Evolutionary conservation across 140 eudicot species (phyloP), one percentile per base, ranked within the genome.

Genomic region (Bidens hawaiensis): DNA sequence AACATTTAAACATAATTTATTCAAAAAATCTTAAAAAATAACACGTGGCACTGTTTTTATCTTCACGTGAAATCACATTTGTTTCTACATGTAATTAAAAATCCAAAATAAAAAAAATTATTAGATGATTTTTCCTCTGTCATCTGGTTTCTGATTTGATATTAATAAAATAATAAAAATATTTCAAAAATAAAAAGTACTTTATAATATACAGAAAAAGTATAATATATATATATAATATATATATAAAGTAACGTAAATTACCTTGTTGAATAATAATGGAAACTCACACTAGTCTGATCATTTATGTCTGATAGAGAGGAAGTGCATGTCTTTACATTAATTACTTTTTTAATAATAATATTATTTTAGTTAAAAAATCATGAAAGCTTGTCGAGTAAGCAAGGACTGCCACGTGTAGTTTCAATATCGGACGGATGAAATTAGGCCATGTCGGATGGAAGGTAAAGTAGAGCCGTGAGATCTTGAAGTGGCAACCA

Each of bases 381-480:
- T 55, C 12, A 64, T 64, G 81, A 68, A 83, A 80, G 73, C 85
- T 83, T 78, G 78, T 69, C 76, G 76, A 62, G 64, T 56, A 83
- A 81, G 80, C 53, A 65, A 71, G 68, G 70, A 83, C 81, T 27
- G 89, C 66, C 89, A 82, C 94, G 94, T 88, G 79, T 61, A 65
- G 68, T 82, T 81, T 1, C 28, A 18, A 2, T 10, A 72, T 80
- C 84, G 43, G 33, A 80, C 72, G 95, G 90, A 7, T 5, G 14
- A 31, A 19, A 54, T 12, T 5, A 0, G 22, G 90, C 88, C 95
- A 90, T 67, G 97, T 45, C 21, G 84, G 94, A 81, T 51, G 12
- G 2, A 30, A 57, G 3, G 6, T 10, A 17, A 22, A 60, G 10
- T 6, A 0, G 47, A 60, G 68, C 85, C 90, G 83, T 88, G 2